Conservation (phyloP, 768 basidiomycete species). For the Favolaschia claudopus region DNA sequence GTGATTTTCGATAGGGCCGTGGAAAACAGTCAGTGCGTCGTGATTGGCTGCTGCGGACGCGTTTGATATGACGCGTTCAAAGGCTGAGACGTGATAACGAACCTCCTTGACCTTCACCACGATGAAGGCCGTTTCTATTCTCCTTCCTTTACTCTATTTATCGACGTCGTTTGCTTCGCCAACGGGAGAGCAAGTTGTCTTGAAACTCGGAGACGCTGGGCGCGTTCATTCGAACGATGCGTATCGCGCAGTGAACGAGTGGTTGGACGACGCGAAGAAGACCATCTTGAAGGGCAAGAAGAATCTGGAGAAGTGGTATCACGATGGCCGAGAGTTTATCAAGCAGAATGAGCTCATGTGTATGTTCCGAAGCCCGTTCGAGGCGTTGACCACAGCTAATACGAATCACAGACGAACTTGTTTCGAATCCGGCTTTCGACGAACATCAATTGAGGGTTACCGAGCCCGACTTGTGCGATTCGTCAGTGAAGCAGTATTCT, state of each 20-base stretch:
- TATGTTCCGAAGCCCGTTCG: slow-evolving; percentile 32
- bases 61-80: background rate
- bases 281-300: slow-evolving; percentile 52
- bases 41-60: background rate
- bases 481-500: slow-evolving; percentile 79
- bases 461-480: slow-evolving; percentile 79
- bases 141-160: slow-evolving; percentile 45
- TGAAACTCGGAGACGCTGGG: slow-evolving; percentile 45
- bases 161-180: slow-evolving; percentile 44
- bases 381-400: background rate
- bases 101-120: slow-evolving; percentile 29
- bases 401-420: slow-evolving; percentile 63
- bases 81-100: too few species aligned
- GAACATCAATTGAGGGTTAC: slow-evolving; percentile 67
- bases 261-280: slow-evolving; percentile 52
- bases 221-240: slow-evolving; percentile 21
- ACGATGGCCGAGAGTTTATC: slow-evolving; percentile 70
- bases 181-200: slow-evolving; percentile 55
- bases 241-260: slow-evolving; percentile 38
- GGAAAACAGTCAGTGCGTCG: too few species aligned
- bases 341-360: slow-evolving; percentile 77
- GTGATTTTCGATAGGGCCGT: too few species aligned
- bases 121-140: slow-evolving; percentile 48
- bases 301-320: slow-evolving; percentile 66
- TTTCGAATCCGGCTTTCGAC: slow-evolving; percentile 59